Percentiles rank a stretch among this genome's conserved stretches.
These are phyloP conservation scores for Rhynchosporium secalis DNA, from an alignment of 2,329 filamentous ascomycete genomes.

Conservation along the genomic window DNA sequence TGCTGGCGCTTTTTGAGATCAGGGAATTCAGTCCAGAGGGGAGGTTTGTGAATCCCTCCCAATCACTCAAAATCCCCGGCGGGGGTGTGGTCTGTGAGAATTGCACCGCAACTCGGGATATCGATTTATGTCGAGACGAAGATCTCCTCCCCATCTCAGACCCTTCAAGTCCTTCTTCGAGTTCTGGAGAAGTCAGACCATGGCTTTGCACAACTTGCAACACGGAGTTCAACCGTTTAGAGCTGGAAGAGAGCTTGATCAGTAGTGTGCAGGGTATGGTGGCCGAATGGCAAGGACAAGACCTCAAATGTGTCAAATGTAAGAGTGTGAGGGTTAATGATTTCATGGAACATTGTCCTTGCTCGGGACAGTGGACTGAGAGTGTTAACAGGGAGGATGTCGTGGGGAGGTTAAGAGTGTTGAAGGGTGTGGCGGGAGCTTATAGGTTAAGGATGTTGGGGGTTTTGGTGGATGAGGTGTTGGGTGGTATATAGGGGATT, in stretches of 20 bases:
- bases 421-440: slow-evolving; percentile 71
- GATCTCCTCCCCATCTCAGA: slow-evolving; percentile 61
- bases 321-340: slow-evolving; percentile 81
- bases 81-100: slow-evolving; percentile 81
- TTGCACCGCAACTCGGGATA: slow-evolving; percentile 84
- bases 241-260: slow-evolving; percentile 81
- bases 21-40: slow-evolving; percentile 89
- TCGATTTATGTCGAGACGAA: slow-evolving; percentile 90
- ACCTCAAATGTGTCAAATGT: slow-evolving; percentile 75
- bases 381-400: slow-evolving; percentile 69
- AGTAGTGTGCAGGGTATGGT: slow-evolving; percentile 72
- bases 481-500: slow-evolving; percentile 45
- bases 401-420: slow-evolving; percentile 64
- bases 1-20: slow-evolving; percentile 87
- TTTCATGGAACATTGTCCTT: slow-evolving; percentile 95
- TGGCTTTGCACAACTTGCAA: slow-evolving; percentile 81
- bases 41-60: slow-evolving; percentile 83
- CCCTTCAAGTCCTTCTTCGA: slow-evolving; percentile 10
- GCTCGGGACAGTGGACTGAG: slow-evolving; percentile 80
- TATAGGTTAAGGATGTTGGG: slow-evolving; percentile 82
- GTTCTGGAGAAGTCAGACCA: slow-evolving; percentile 40
- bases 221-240: slow-evolving; percentile 72
- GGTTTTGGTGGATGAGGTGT: slow-evolving; percentile 68
- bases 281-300: slow-evolving; percentile 83
- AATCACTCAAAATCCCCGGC: slow-evolving; percentile 70